Conservation (phyloP, 257 asterid genomes). For the Marsdenia floribunda region DNA sequence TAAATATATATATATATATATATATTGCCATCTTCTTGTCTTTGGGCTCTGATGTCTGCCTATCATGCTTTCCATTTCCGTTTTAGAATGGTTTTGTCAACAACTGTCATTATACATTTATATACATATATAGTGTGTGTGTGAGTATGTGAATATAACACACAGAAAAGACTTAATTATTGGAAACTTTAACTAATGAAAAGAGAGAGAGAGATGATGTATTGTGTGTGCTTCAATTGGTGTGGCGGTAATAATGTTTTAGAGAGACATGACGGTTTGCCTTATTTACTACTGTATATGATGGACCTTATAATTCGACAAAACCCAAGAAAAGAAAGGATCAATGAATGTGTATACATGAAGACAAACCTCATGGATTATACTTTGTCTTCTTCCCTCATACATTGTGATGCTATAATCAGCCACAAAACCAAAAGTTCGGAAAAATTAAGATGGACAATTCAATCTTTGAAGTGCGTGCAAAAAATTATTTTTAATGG, state of each 20-base stretch:
- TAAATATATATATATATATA: no score
- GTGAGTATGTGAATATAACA: no score
- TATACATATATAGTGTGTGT: not conserved
- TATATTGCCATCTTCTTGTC: not conserved
- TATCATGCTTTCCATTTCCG: not conserved
- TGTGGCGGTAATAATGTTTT: not conserved
- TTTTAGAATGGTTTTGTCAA: not conserved
- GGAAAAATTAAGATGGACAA: no score
- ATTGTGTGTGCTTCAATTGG: not conserved
- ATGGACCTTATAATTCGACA: not conserved
- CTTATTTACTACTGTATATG: not conserved
- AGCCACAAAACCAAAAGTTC: no score
- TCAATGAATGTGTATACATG: not conserved
- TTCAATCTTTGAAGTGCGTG: no score
- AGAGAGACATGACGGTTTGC: not conserved
- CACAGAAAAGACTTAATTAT: not conserved
- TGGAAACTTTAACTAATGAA: no score
- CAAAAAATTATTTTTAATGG: no score
- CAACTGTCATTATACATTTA: not conserved
- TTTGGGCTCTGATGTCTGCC: not conserved
- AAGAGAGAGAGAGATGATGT: not conserved
- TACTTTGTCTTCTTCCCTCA: not conserved
- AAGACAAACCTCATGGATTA: slow-evolving; percentile 2
- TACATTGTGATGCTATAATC: no score
- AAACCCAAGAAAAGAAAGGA: not conserved